Conservation (phyloP, 202 grass and related monocot species). For the Panicum hallii region DNA sequence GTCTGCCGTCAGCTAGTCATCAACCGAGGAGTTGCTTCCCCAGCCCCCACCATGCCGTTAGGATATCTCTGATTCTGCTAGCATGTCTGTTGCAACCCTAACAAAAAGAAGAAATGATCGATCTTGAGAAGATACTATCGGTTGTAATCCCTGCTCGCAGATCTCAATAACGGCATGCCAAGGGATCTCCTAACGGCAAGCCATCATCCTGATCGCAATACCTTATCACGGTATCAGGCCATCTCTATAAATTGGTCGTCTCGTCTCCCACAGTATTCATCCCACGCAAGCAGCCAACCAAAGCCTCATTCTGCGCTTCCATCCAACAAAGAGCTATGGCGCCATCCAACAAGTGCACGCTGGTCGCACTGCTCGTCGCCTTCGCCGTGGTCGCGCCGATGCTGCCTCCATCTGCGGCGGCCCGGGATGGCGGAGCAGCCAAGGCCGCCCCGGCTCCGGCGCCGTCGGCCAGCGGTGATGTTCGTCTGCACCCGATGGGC, state of each 20-base stretch:
- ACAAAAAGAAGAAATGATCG: too few relatives aligned
- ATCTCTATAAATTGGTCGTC: background rate
- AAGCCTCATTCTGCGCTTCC: background rate
- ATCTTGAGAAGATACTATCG: too few relatives aligned
- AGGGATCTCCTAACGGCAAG: too few relatives aligned
- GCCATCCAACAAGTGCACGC: background rate
- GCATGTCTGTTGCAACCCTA: too few relatives aligned
- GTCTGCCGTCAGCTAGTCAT: too few relatives aligned
- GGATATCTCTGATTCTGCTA: too few relatives aligned
- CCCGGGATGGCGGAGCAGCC: background rate
- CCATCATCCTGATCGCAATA: too few relatives aligned
- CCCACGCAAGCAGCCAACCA: background rate
- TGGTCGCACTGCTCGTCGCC: background rate
- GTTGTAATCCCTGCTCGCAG: too few relatives aligned
- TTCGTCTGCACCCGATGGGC: background rate
- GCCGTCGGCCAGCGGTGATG: background rate
- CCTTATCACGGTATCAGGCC: too few relatives aligned
- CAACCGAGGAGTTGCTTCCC: too few relatives aligned
- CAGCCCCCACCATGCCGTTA: too few relatives aligned
- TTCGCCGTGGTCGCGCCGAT: background rate
- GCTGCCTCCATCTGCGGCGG: background rate
- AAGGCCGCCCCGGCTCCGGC: background rate
- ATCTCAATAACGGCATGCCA: too few relatives aligned
- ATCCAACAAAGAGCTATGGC: background rate
- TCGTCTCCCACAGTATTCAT: background rate